Base-by-base conservation (phyloP, 2,329 filamentous ascomycete species). In the Didymella exigua region DNA sequence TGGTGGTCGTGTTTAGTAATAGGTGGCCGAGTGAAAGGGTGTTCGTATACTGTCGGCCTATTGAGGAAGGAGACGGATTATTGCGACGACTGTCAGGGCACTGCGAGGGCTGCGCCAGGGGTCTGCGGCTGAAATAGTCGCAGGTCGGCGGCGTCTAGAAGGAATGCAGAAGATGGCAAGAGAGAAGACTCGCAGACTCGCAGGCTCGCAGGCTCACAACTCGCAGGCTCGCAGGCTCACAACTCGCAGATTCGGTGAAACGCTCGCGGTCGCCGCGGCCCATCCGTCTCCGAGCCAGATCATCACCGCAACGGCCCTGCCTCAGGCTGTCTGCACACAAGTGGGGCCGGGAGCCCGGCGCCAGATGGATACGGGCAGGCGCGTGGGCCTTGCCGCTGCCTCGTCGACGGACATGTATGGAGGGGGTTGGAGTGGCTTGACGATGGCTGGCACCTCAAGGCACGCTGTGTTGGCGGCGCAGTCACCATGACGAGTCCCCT, bases 381-480 rank as follows among this genome's bases (percentile, higher is more conserved):
- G 41, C 26, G 23, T 23, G 47, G 47, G 42, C 43, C 33, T 47
- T 36, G 51, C 43, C 34, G 41, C 43, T 30, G 37, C 30, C 30
- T 31, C 13, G 30, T 38, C 24, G 43, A 47, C 30, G 36, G 18
- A 4, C 14, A n/a, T 9, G 4, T 9, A 16, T 27, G 18, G 34
- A 41, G 51, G 50, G 38, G 51, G 51, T 37, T 54, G 51, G 51
- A 30, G 45, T 46, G 52, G 46, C 52, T 45, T 41, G 34, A 27
- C 9, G 49, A 45, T 47, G 42, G 54, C 61, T 56, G 56, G 57
- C 55, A 54, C 50, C 45, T 46, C 34, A 52, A 54, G 45, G 24
- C 41, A 34, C 31, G 51, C 10, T 66, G 64, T 50, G 63, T 49
- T 65, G 64, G 60, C 62, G 33, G 40, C 41, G 41, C 46, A 45